Evolutionary conservation across 441 rosid genomes (phyloP).

Genomic region (Cnidoscolus chayamansa): DNA sequence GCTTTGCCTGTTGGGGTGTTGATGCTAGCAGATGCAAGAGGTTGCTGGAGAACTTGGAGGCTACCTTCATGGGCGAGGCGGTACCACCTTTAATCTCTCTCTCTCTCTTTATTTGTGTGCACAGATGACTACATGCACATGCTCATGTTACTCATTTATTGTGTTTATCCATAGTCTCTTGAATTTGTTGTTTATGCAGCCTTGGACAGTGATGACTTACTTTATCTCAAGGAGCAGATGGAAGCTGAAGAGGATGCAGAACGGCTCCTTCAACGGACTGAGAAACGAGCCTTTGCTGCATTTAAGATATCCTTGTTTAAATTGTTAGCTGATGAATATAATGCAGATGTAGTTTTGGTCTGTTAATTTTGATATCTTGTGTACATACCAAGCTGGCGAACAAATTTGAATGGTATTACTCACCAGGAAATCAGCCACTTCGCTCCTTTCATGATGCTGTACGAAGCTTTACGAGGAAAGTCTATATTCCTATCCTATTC

Average conservation of each 20-base stretch:
- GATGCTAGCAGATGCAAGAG: slow-evolving; percentile 94
- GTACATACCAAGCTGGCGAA: not conserved
- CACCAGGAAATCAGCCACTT: not conserved
- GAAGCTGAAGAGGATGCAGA: slow-evolving; percentile 99
- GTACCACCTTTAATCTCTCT: slow-evolving; percentile 33
- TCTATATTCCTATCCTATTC: not conserved
- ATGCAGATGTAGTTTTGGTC: not conserved
- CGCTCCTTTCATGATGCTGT: not conserved
- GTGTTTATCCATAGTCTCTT: slow-evolving; percentile 28
- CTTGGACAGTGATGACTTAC: slow-evolving; percentile 95
- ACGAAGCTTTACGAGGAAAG: not conserved
- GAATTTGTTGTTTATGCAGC: slow-evolving; percentile 54
- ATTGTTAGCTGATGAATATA: not conserved
- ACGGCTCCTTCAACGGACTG: slow-evolving; percentile 87
- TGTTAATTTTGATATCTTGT: not conserved
- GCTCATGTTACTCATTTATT: not conserved
- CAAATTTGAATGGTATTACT: not conserved
- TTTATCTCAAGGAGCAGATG: slow-evolving; percentile 97
- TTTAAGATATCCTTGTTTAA: slow-evolving; percentile 78
- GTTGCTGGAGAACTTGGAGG: slow-evolving; percentile 99
- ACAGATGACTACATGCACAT: not conserved
- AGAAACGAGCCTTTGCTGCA: slow-evolving; percentile 97
- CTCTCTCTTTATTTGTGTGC: not conserved
- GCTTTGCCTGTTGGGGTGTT: slow-evolving; percentile 40
- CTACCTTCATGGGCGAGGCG: slow-evolving; percentile 98